These are phyloP conservation scores for Starmerella gropengiesseri DNA, from an alignment of 805 yeast genomes.

Conservation along the genomic window DNA sequence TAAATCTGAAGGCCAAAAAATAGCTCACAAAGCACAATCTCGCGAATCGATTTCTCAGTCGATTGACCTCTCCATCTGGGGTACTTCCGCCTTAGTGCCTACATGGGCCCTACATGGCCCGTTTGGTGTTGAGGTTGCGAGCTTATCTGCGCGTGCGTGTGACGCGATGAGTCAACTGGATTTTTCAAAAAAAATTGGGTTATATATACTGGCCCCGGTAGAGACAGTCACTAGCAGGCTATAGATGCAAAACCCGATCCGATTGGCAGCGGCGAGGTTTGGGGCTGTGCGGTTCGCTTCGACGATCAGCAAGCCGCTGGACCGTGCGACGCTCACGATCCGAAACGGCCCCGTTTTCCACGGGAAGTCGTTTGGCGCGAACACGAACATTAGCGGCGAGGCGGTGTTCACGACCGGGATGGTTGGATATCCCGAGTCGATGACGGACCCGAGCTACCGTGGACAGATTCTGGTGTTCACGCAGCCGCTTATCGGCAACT, in stretches of 20 bases:
- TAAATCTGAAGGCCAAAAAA: too few relatives aligned
- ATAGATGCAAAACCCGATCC: constrained; percentile 2
- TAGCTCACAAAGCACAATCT: too few relatives aligned
- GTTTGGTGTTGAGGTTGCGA: too few relatives aligned
- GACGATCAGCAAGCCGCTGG: constrained; percentile 30
- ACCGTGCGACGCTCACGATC: constrained; percentile 81
- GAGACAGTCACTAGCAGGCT: too few relatives aligned
- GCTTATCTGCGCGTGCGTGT: not conserved
- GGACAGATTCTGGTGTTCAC: constrained; percentile 96
- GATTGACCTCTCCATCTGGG: too few relatives aligned
- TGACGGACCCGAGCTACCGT: constrained; percentile 96
- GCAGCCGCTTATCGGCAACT: constrained; percentile 93
- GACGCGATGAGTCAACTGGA: constrained; percentile 6
- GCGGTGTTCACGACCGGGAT: constrained; percentile 96
- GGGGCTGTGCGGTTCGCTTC: constrained; percentile 20
- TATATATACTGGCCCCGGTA: not conserved
- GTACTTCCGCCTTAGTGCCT: too few relatives aligned
- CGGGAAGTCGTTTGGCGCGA: constrained; percentile 94
- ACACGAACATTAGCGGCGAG: constrained; percentile 86
- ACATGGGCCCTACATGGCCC: too few relatives aligned
- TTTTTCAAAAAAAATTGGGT: not conserved
- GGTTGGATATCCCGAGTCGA: constrained; percentile 96
- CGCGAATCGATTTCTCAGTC: too few relatives aligned
- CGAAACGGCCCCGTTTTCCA: constrained; percentile 87
- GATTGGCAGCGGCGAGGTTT: not conserved